These are phyloP conservation scores for Trichosporon sp. DNA, from an alignment of 1,284 basidiomycete genomes.

Conservation along the genomic window DNA sequence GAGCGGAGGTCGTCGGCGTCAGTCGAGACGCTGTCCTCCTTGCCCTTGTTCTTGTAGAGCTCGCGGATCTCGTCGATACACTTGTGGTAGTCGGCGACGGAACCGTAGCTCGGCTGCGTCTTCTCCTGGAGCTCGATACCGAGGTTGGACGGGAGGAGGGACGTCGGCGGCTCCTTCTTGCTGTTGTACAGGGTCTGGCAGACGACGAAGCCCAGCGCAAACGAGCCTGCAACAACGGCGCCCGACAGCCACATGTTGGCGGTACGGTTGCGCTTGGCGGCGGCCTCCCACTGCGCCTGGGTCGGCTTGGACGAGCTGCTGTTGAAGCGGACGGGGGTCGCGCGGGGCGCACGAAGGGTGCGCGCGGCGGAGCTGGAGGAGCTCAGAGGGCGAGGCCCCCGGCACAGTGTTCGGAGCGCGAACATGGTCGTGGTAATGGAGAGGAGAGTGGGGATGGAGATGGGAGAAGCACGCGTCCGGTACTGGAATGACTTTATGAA, in stretches of 20 bases:
- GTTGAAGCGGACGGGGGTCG: constrained; percentile 10
- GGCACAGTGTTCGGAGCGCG: constrained; percentile 15
- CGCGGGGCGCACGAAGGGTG: neutral
- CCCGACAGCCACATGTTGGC: constrained; percentile 15
- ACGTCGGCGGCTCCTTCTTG: constrained; percentile 19
- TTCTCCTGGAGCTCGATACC: constrained; percentile 41
- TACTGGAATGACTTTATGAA: constrained; percentile 4
- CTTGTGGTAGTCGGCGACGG: constrained; percentile 40
- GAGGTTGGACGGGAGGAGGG: constrained; percentile 36
- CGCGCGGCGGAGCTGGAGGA: constrained; percentile 9
- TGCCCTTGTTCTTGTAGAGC: constrained; percentile 38
- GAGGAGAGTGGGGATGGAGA: neutral
- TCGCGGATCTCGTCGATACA: constrained; percentile 45
- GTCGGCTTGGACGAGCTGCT: constrained; percentile 13
- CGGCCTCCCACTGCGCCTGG: constrained; percentile 9
- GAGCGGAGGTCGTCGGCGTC: constrained; percentile 50
- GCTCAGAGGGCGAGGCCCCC: neutral
- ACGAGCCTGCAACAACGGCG: constrained; percentile 10
- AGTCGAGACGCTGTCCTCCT: constrained; percentile 48
- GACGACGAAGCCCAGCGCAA: constrained; percentile 20
- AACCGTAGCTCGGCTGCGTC: constrained; percentile 48
- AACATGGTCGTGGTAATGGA: neutral
- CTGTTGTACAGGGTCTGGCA: constrained; percentile 21
- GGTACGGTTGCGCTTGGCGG: neutral
- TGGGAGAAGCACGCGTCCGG: neutral